Evolutionary conservation across 2,329 filamentous ascomycete species (phyloP).

Genomic region (Fusarium drepaniforme): DNA sequence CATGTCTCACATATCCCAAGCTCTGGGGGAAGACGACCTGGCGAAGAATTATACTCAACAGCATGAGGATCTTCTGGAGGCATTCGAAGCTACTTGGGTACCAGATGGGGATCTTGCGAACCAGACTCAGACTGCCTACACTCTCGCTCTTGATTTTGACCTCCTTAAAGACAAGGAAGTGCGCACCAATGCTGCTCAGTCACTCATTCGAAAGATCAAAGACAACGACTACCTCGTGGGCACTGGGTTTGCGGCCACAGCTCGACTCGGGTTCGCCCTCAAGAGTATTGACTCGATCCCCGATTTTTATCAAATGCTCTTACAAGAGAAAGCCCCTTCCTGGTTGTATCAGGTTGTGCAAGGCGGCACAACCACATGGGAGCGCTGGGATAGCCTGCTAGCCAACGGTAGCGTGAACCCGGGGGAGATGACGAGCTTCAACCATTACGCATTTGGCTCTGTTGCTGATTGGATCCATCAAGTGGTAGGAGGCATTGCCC

Average conservation of each 20-base stretch:
- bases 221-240: conserved; percentile 51
- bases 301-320: conserved; percentile 61
- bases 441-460: conserved; percentile 54
- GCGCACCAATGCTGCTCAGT: conserved; percentile 38
- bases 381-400: conserved; percentile 63
- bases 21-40: conserved; percentile 45
- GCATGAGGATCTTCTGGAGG: conserved; percentile 32
- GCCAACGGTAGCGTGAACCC: conserved; percentile 62
- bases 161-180: conserved; percentile 43
- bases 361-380: conserved; percentile 63
- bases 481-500: conserved; percentile 55
- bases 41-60: conserved; percentile 33
- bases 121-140: conserved; percentile 55
- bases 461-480: conserved; percentile 62
- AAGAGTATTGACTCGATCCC: conserved; percentile 42
- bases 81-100: conserved; percentile 51
- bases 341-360: conserved; percentile 63
- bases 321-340: conserved; percentile 57
- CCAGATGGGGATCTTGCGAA: conserved; percentile 47
- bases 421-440: conserved; percentile 58
- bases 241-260: conserved; percentile 51
- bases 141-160: conserved; percentile 53
- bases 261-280: conserved; percentile 6
- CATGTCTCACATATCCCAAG: conserved; percentile 49
- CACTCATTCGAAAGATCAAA: conserved; percentile 48